These are phyloP conservation scores for Naganishia sp. DNA, from an alignment of 1,284 basidiomycete genomes.

Conservation along the genomic window DNA sequence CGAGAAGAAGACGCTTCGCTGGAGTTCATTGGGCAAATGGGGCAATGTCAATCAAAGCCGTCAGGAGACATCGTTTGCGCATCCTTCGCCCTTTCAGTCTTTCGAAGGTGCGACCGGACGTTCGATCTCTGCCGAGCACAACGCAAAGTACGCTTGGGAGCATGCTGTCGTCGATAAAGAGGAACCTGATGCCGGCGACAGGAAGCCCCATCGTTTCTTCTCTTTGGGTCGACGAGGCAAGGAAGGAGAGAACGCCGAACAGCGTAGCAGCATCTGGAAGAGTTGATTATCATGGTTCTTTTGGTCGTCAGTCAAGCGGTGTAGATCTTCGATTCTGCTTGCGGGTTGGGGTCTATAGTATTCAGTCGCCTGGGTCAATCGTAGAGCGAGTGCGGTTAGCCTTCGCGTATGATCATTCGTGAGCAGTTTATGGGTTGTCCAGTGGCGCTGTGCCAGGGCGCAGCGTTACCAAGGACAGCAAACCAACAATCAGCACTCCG, in stretches of 20 bases:
- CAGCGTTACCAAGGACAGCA: too few relatives aligned
- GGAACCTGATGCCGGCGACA: conserved; percentile 30
- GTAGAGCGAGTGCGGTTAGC: conserved; percentile 11
- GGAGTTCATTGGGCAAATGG: conserved; percentile 44
- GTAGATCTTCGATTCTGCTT: background rate
- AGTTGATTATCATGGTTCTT: background rate
- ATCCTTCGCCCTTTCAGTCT: conserved; percentile 1
- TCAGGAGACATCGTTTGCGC: conserved; percentile 9
- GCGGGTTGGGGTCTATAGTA: too few relatives aligned
- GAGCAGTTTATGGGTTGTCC: too few relatives aligned
- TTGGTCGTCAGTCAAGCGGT: too few relatives aligned
- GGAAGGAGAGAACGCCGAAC: conserved; percentile 14
- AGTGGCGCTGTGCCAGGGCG: too few relatives aligned
- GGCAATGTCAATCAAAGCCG: conserved; percentile 18
- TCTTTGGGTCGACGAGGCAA: conserved; percentile 39
- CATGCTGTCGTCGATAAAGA: conserved; percentile 7
- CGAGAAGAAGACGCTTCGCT: conserved; percentile 51
- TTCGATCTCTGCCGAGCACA: conserved; percentile 25
- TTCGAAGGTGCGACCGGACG: conserved; percentile 1
- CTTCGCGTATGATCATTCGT: conserved; percentile 15
- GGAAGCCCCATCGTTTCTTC: conserved; percentile 49
- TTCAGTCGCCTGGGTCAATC: too few relatives aligned
- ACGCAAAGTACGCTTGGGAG: conserved; percentile 23
- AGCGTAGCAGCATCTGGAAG: conserved; percentile 20
- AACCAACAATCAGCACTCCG: too few relatives aligned